phyloP scores from a whole-genome alignment of 345 rosid genomes.

The Xanthoceras sorbifolium region DNA sequence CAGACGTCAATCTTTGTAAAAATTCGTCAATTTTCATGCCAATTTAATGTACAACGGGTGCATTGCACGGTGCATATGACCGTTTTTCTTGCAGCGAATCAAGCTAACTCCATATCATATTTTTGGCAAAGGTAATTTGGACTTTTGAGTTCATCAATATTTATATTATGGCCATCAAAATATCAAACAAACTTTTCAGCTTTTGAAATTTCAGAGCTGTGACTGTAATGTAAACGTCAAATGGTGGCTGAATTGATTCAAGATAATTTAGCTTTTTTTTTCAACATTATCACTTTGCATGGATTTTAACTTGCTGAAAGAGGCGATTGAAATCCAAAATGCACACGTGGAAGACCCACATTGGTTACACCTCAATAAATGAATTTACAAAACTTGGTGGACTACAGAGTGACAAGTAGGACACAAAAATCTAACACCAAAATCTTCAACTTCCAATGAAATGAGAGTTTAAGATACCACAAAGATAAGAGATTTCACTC shows the following conservation, averaged over 20 bases:
- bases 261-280: neutral
- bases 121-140: no score
- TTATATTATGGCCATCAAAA: neutral
- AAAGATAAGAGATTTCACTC: conserved; percentile 46
- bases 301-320: conserved; percentile 1
- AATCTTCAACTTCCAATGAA: conserved; percentile 64
- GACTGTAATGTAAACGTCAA: neutral
- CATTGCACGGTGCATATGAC: no score
- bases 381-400: conserved; percentile 43
- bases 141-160: no score
- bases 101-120: no score
- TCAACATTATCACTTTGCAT: neutral
- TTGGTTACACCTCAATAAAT: neutral
- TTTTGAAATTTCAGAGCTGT: no score
- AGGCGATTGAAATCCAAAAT: neutral
- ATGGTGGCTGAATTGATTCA: neutral
- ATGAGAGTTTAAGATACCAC: conserved; percentile 39
- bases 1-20: no score
- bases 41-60: no score
- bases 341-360: conserved; percentile 23
- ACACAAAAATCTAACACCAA: conserved; percentile 17
- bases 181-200: neutral
- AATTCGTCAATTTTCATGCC: no score
- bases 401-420: conserved; percentile 38
- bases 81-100: no score